Base-by-base conservation (phyloP, 768 basidiomycete species). In the Russula sp. region DNA sequence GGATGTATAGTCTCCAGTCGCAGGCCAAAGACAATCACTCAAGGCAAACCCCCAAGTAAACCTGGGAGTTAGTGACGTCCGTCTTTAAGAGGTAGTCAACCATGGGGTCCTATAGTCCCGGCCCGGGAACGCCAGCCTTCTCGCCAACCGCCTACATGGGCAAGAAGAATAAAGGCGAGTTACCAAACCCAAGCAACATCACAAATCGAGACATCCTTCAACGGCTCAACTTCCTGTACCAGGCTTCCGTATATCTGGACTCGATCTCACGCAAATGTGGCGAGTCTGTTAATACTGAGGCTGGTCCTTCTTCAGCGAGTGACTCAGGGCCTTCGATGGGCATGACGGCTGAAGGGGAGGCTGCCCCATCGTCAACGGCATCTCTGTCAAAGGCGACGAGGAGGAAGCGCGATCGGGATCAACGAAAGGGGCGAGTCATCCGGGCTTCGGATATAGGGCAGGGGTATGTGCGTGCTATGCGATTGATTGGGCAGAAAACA, bases 201-300 rank as follows among this genome's bases (percentile, higher is more conserved):
- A 69, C 79, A 13, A 90, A 92, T 72, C 79, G 84, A 32, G 92
- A 94, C 71, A 83, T 89, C 53, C 80, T 92, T 24, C 92, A 94
- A 73, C 81, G 92, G 32, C 81, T 94, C 65, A 93, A 89, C 75
- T 94, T 90, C 73, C 81, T 94, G 40, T 92, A 90, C 71, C 92
- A 93, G 75, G 88, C 90, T 40, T 86, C 87, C 70, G 79, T 82
- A 14, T 87, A 86, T 65, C 77, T 91, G 22, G 63, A 79, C 76
- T 76, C 76, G 13, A 73, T 81, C 54, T 70, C 65, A 34, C 50
- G 44, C 26, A 38, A 59, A 57, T 14, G 20, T 32, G 42, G 34
- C 32, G 54, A 13, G 24, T 44, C 48, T 13, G n/a, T 44, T 4
- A n/a, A 34, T 28, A 16, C 42, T 3, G 34, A 36, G 36, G 53